Evolutionary conservation across 371 early-diverging fungal genomes (phyloP), one percentile per base, ranked within the genome.

Genomic region (Actinomortierella ambigua): DNA sequence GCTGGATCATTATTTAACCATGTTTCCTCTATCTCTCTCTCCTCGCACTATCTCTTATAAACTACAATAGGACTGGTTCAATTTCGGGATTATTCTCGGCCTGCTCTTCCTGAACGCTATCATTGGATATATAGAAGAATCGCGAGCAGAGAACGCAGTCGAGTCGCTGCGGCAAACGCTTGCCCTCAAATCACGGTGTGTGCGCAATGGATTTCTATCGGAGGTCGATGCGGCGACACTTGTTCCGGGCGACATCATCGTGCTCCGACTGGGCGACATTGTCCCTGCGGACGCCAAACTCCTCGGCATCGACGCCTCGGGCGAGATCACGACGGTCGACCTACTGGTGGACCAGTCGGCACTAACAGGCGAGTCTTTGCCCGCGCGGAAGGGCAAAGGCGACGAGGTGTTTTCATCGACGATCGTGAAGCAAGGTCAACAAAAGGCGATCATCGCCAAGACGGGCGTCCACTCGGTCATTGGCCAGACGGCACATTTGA

Each of bases 291-390:
- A 98, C 67, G 89, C 82, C 20, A 85, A 89, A 22, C 69, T 96
- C 39, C 79, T 96, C 53, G 95, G 97, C 3, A 79, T 94, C 41
- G 93, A 88, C 51, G 90, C 89, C 58, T 85, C 88, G 15, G 95
- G 95, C 5, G 91, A 89, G 57, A 80, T 82, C 0, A 85, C 89
- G 18, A 89, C 90, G 17, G 84, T 84, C 39, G 85, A 88, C 20
- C 81, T 96, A 40, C 87, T 91, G 63, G 86, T 98, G 43, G 98
- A 98, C 79, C 97, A 98, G 76, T 90, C 98, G 2, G 91, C 96
- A 15, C 79, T 98, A 20, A 98, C 98, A 14, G 98, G 92, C 53
- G 98, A 98, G 79, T 93, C 95, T 3, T 77, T 96, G 44, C 90
- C 95, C 1, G 91, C 89, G 17, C 54, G 76, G 54, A 95, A 95